Evolutionary conservation across 257 asterid species (phyloP).

Genomic region (Nicotiana attenuata): DNA sequence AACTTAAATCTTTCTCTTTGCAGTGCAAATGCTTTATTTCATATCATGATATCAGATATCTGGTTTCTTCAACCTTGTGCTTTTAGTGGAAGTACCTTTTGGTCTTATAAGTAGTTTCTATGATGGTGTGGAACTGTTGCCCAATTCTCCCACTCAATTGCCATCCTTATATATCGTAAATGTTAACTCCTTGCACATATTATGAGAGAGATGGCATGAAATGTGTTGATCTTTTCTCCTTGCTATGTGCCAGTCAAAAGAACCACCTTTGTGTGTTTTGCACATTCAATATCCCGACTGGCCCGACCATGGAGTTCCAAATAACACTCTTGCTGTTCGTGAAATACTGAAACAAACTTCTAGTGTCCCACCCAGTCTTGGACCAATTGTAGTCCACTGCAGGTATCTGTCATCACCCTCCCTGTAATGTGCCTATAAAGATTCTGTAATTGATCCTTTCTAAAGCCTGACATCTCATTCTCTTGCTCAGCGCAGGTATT

Average conservation of each 20-base stretch:
- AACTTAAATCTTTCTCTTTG: background rate
- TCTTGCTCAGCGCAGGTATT: slow-evolving; percentile 76
- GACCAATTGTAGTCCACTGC: slow-evolving; percentile 99
- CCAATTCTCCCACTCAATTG: background rate
- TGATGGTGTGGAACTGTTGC: background rate
- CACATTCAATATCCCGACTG: slow-evolving; percentile 95
- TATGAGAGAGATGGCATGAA: background rate
- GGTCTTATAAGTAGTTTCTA: background rate
- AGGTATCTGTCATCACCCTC: slow-evolving; percentile 36
- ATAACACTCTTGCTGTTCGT: slow-evolving; percentile 74
- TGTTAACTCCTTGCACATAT: background rate
- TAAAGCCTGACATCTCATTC: slow-evolving; percentile 15
- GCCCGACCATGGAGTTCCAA: slow-evolving; percentile 98
- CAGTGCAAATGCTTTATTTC: background rate
- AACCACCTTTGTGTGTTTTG: slow-evolving; percentile 67
- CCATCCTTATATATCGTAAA: background rate
- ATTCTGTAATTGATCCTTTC: background rate
- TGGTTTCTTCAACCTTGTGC: background rate
- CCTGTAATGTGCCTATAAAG: background rate
- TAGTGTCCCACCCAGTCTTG: slow-evolving; percentile 55
- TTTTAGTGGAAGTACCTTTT: background rate
- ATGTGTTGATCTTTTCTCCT: slow-evolving; percentile 5
- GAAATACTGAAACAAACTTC: slow-evolving; percentile 65
- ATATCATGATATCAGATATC: background rate
- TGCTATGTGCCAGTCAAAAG: slow-evolving; percentile 61